These are phyloP conservation scores for Blastobotrys apis DNA, from an alignment of 1,139 yeast genomes.

Conservation along the genomic window DNA sequence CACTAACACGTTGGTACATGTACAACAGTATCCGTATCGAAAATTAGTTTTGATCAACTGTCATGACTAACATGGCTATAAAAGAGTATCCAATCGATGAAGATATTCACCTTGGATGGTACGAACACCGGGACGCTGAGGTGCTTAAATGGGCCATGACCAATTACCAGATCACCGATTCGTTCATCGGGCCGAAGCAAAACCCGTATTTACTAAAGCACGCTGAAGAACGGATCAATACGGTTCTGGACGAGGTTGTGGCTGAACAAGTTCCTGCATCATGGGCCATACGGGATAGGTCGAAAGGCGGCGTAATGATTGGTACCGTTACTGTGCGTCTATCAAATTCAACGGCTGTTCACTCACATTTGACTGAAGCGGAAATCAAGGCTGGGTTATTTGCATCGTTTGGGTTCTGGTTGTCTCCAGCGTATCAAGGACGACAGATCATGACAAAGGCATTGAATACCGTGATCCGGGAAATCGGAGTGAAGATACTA, in stretches of 20 bases:
- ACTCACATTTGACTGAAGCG: slow-evolving; percentile 6
- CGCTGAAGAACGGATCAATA: slow-evolving; percentile 14
- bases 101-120: neutral
- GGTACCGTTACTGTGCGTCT: slow-evolving; percentile 20
- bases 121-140: neutral
- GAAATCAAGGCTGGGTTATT: slow-evolving; percentile 6
- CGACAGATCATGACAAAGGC: slow-evolving; percentile 22
- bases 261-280: neutral
- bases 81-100: neutral
- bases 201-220: slow-evolving; percentile 17
- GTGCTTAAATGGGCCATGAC: slow-evolving; percentile 14
- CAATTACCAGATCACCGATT: slow-evolving; percentile 18
- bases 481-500: slow-evolving; percentile 17
- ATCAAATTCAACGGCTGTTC: slow-evolving; percentile 9
- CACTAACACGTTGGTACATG: too few species aligned
- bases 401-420: slow-evolving; percentile 24
- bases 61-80: too few species aligned
- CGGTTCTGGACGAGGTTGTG: neutral
- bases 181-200: slow-evolving; percentile 20
- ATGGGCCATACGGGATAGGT: slow-evolving; percentile 21
- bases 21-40: too few species aligned
- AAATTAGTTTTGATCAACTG: too few species aligned
- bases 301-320: slow-evolving; percentile 11
- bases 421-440: slow-evolving; percentile 21
- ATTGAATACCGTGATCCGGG: slow-evolving; percentile 14